Base-by-base conservation (phyloP, 176 grass and related monocot genomes). In the Typha latifolia region DNA sequence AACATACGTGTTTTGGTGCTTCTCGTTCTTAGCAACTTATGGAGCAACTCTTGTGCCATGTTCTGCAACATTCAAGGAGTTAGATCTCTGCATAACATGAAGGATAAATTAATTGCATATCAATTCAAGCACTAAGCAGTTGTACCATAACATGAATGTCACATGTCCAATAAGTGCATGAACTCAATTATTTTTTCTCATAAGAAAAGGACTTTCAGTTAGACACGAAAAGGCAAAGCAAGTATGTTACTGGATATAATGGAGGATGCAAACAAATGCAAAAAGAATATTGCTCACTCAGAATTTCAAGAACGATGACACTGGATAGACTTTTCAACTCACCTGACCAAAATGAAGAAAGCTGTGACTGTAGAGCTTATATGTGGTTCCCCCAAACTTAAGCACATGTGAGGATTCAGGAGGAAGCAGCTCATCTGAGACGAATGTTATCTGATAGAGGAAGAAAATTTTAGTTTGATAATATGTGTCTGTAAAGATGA, bases 271-370 rank as follows among this genome's bases (percentile, higher is more conserved):
- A 67, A 26, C 7, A 37, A 43, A 19, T 10, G 27, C 22, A 49
- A 14, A 22, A 23, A 50, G n/a, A 51, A 29, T 32, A 69, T 69
- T 47, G 61, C 5, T 52, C 27, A 51, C 48, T n/a, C 7, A 56
- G n/a, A 75, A 3, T 63, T 72, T 80, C 13, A 49, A 63, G 37
- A 63, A 26, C 31, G 18, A 18, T 51, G 15, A 14, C 12, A 14
- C 4, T 19, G 15, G 13, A 16, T 16, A 32, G 14, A 65, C 5
- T 32, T 22, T 5, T 16, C 5, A 6, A 37, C 15, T 80, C 73
- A 97, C 93, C 84, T 92, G 93, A 59, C 93, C 93, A 63, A 89
- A 91, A 75, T 92, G 90, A 52, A 97, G 84, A 89, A 97, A 89
- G 76, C 93, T 97, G 62, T 92, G 89, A 66, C 75, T 89, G 64